Conservation (phyloP, 192 early-diverging fungal species). For the Thamnidium elegans region DNA sequence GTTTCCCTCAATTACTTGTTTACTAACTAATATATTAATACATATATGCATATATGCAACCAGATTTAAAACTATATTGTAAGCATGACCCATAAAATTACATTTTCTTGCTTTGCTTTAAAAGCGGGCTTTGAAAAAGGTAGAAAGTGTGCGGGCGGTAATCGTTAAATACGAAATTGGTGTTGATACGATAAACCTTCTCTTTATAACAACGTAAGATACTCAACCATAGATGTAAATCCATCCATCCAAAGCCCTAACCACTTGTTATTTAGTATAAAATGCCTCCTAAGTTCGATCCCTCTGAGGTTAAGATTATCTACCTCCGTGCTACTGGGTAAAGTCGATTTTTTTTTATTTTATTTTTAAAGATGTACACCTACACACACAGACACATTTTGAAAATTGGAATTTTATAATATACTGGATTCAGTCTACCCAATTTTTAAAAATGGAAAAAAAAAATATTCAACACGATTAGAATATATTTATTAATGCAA, state of each 20-base stretch:
- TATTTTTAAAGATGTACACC: neutral
- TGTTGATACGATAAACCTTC: constrained; percentile 7
- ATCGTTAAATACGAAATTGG: neutral
- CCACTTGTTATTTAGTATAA: neutral
- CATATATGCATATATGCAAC: neutral
- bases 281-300: constrained; percentile 86
- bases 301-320: constrained; percentile 75
- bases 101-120: no score
- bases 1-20: neutral
- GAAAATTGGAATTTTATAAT: neutral
- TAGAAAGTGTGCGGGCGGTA: no score
- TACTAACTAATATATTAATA: neutral
- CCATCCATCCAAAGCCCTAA: constrained; percentile 30
- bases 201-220: constrained; percentile 15
- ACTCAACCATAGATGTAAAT: neutral
- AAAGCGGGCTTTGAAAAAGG: no score
- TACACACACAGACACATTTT: no score
- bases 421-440: neutral
- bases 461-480: neutral
- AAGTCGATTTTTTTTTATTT: neutral
- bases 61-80: neutral
- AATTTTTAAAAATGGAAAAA: neutral
- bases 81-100: no score
- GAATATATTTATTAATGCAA: neutral
- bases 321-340: constrained; percentile 92